These are phyloP conservation scores for Solanum gandarillasii DNA, from an alignment of 257 asterid species.

Conservation along the genomic window DNA sequence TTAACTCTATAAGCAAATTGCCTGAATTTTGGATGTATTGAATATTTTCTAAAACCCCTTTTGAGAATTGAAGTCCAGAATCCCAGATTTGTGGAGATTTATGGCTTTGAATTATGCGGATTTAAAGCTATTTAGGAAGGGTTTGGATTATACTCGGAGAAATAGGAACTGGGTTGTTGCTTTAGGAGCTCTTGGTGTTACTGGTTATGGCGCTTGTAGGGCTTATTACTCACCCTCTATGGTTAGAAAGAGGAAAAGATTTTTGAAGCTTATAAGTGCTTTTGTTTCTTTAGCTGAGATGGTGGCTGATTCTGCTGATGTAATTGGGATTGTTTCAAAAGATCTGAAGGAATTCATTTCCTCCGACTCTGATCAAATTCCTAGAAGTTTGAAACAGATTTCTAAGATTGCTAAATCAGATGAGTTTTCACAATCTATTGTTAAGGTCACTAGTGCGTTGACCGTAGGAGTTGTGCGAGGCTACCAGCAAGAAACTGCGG, in stretches of 20 bases:
- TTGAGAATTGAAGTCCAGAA: neutral
- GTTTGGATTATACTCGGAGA: slow-evolving; percentile 21
- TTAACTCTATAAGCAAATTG: neutral
- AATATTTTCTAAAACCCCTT: neutral
- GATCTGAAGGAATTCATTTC: slow-evolving; percentile 44
- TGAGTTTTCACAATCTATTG: slow-evolving; percentile 38
- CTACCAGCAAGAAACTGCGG: slow-evolving; percentile 5
- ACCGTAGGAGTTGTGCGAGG: slow-evolving; percentile 47
- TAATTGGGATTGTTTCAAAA: slow-evolving; percentile 44
- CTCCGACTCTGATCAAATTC: slow-evolving; percentile 57
- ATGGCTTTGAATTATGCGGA: slow-evolving; percentile 24
- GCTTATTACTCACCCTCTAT: slow-evolving; percentile 43
- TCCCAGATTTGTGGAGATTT: neutral
- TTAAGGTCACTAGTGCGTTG: slow-evolving; percentile 29
- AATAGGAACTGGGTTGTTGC: slow-evolving; percentile 36
- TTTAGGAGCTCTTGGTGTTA: slow-evolving; percentile 41
- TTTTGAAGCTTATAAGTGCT: slow-evolving; percentile 27
- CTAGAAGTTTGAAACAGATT: slow-evolving; percentile 59
- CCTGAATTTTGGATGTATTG: neutral
- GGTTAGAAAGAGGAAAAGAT: slow-evolving; percentile 36
- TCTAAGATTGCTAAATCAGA: slow-evolving; percentile 43
- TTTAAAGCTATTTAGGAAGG: slow-evolving; percentile 16
- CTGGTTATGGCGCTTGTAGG: slow-evolving; percentile 43
- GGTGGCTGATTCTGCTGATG: slow-evolving; percentile 57
- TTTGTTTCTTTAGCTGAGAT: slow-evolving; percentile 36